Evolutionary conservation across 129 eudicot species (phyloP).

Genomic region (Saussurea involucrata): DNA sequence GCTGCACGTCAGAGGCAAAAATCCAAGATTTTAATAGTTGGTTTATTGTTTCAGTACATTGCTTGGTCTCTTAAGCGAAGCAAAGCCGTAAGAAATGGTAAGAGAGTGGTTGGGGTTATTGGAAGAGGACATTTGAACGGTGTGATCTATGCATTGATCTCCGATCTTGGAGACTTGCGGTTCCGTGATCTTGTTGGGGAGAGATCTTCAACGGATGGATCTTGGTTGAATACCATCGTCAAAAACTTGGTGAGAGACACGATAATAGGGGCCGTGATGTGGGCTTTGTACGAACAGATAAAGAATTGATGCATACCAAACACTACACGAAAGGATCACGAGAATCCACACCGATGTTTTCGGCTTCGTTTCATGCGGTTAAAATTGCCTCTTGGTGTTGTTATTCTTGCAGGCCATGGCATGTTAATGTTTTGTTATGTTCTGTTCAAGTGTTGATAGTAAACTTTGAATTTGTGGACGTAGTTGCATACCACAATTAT

Average conservation of each 20-base stretch:
- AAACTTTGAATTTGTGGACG: not conserved
- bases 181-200: slow-evolving; percentile 78
- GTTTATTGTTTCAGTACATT: slow-evolving; percentile 48
- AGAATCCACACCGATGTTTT: not conserved
- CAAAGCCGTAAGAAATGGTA: slow-evolving; percentile 80
- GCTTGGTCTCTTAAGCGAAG: slow-evolving; percentile 98
- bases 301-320: slow-evolving; percentile 20
- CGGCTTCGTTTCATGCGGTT: not conserved
- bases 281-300: slow-evolving; percentile 75
- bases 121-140: slow-evolving; percentile 94
- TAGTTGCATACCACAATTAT: not conserved
- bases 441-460: not conserved
- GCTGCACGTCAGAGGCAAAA: too few species aligned
- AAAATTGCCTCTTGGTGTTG: not conserved
- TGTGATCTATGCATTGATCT: slow-evolving; percentile 73
- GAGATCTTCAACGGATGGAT: slow-evolving; percentile 31
- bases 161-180: slow-evolving; percentile 80
- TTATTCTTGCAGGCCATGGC: not conserved
- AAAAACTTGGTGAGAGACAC: slow-evolving; percentile 74
- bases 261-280: slow-evolving; percentile 62
- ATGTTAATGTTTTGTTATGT: not conserved
- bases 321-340: not conserved
- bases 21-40: not conserved
- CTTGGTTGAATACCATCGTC: slow-evolving; percentile 46
- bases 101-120: slow-evolving; percentile 88